These are phyloP conservation scores for Trichoderma pleuroti DNA, from an alignment of 2,329 filamentous ascomycete species.

Conservation along the genomic window DNA sequence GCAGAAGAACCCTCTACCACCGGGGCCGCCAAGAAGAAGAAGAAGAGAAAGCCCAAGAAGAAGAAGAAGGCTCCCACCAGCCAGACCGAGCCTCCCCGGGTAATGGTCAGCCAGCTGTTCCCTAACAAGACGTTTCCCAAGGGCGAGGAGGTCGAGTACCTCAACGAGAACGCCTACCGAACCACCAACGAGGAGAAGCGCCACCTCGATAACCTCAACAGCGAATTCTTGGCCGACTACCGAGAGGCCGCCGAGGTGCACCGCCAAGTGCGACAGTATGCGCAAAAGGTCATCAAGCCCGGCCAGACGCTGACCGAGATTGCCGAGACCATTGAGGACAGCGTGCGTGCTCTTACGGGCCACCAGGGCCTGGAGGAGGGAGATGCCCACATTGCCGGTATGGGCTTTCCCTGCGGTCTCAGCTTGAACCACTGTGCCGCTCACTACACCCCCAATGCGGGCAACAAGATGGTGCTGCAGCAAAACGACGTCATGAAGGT, in stretches of 20 bases:
- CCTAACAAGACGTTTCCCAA: conserved; percentile 68
- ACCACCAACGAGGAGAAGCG: conserved; percentile 82
- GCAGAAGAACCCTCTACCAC: conserved; percentile 44
- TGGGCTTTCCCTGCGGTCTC: conserved; percentile 83
- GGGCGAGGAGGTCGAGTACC: conserved; percentile 75
- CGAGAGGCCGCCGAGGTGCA: conserved; percentile 85
- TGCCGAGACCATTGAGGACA: conserved; percentile 81
- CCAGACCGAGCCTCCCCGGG: conserved; percentile 71
- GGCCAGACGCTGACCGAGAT: conserved; percentile 78
- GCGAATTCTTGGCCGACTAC: conserved; percentile 76
- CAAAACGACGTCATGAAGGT: conserved; percentile 77
- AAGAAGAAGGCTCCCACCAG: conserved; percentile 72
- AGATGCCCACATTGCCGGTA: conserved; percentile 72
- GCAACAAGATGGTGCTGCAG: conserved; percentile 72
- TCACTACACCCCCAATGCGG: conserved; percentile 83
- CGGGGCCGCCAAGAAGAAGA: conserved; percentile 43
- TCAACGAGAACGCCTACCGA: conserved; percentile 70
- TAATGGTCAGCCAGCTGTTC: conserved; percentile 69
- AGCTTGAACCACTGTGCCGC: conserved; percentile 83
- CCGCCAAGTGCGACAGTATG: conserved; percentile 80
- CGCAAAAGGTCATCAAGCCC: conserved; percentile 74
- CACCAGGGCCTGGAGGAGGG: conserved; percentile 75
- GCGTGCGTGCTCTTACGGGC: conserved; percentile 71
- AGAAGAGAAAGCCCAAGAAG: conserved; percentile 82
- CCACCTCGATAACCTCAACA: conserved; percentile 76